Conservation (phyloP, 305 asterid species). For the Solanum aculeatissimum region DNA sequence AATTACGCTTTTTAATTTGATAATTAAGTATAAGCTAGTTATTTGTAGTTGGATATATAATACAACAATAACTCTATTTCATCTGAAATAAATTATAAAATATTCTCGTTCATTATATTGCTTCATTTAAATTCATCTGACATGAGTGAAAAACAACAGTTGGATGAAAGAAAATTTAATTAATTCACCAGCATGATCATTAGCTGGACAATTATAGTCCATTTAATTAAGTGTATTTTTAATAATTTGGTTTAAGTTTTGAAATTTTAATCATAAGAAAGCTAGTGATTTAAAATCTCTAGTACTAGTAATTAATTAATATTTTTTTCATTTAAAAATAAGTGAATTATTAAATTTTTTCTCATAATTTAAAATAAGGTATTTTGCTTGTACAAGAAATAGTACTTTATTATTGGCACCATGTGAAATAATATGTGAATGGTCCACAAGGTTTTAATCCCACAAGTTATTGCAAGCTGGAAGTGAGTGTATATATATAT, state of each 20-base stretch:
- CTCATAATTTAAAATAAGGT: no score
- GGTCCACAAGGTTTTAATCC: not conserved
- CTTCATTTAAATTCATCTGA: not conserved
- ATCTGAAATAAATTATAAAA: not conserved
- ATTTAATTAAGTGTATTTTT: not conserved
- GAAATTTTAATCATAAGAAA: not conserved
- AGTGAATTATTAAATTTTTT: no score
- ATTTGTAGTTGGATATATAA: not conserved
- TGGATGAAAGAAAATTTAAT: not conserved
- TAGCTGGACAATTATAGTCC: not conserved
- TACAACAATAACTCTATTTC: not conserved
- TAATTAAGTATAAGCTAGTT: no score
- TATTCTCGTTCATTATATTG: not conserved
- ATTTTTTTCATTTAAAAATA: no score
- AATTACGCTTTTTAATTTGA: not conserved
- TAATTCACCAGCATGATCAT: not conserved
- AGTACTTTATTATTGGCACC: not conserved
- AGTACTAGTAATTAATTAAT: not conserved
- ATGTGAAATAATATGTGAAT: not conserved
- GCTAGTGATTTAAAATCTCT: not conserved
- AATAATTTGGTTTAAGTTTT: not conserved
- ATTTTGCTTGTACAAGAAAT: not conserved
- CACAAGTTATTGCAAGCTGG: not conserved
- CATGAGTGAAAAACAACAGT: not conserved
- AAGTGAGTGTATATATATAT: not conserved